Base-by-base conservation (phyloP, 257 asterid species). In the Solanum tacnaense region DNA sequence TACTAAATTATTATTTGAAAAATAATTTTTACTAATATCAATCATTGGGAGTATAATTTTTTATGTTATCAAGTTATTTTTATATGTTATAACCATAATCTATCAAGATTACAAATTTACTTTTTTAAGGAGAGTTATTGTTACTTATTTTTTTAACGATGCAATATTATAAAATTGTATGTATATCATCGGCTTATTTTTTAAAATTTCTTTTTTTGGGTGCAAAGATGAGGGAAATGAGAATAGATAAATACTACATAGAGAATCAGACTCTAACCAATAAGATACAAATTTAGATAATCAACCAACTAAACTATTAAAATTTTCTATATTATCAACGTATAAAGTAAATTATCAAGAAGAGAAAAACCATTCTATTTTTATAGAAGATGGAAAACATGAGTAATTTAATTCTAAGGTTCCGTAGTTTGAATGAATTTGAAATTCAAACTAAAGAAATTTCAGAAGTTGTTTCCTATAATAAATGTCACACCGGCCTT, bases 401-500 rank as follows among this genome's bases (percentile, higher is more conserved):
- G 60, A 11, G 11, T 13, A 39, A 12, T 44, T 49, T 82, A 29
- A 18, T 46, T 29, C 6, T 49, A 18, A 16, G 25, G 2, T 82
- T 16, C 35, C 41, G 85, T 49, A 44, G 27, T 49, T 74, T 89
- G 36, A 44, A 49, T 27, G 27, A 83, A 62, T 25, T 62, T 87
- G 67, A 87, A 86, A 86, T 86, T 86, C 85, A 86, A 84, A 84
- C 23, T 52, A n/a, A 12, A 71, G 91, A 90, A 91, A 72, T 81
- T 87, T 90, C 90, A 73, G 1, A 32, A 88, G 87, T 89, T 88
- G 86, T 88, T 89, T 84, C 92, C 82, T 68, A 84, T 84, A 88
- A 86, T 92, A 89, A 93, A 92, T 91, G 91, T 74, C 87, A 87
- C 58, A 88, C 58, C 86, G 41, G 87, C 49, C 84, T n/a, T 60